Conservation (phyloP, 768 basidiomycete species). For the Phaffia australis region DNA sequence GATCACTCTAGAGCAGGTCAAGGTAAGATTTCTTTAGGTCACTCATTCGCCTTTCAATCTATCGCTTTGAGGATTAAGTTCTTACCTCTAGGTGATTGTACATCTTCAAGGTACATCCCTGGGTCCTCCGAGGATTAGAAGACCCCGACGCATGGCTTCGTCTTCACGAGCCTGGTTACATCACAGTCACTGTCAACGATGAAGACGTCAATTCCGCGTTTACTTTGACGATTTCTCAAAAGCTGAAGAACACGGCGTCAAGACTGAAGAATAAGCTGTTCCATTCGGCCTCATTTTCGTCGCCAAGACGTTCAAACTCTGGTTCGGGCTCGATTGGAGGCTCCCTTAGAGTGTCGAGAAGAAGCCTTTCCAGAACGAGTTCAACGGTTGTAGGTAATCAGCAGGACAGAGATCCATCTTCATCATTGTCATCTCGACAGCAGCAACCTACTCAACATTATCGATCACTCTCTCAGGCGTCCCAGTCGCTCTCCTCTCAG, state of each 20-base stretch:
- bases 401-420: too few relatives aligned
- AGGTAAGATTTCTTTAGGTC: slow-evolving; percentile 45
- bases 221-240: slow-evolving; percentile 33
- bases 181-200: slow-evolving; percentile 54
- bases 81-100: background rate
- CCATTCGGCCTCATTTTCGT: slow-evolving; percentile 11
- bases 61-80: background rate
- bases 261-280: slow-evolving; percentile 26
- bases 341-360: too few relatives aligned
- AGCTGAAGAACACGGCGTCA: slow-evolving; percentile 34
- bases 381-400: too few relatives aligned
- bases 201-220: slow-evolving; percentile 60
- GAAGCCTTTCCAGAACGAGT: too few relatives aligned
- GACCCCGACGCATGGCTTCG: slow-evolving; percentile 62
- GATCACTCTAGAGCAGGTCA: slow-evolving; percentile 69
- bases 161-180: slow-evolving; percentile 48
- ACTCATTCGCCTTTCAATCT: background rate
- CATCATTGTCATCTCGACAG: too few relatives aligned
- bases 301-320: background rate
- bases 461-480: too few relatives aligned
- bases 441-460: too few relatives aligned
- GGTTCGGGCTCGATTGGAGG: too few relatives aligned
- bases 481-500: too few relatives aligned
- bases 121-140: slow-evolving; percentile 59
- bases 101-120: slow-evolving; percentile 39